Evolutionary conservation across 148 eudicot genomes (phyloP), one percentile per base, ranked within the genome.

Genomic region (Nyssa sinensis): DNA sequence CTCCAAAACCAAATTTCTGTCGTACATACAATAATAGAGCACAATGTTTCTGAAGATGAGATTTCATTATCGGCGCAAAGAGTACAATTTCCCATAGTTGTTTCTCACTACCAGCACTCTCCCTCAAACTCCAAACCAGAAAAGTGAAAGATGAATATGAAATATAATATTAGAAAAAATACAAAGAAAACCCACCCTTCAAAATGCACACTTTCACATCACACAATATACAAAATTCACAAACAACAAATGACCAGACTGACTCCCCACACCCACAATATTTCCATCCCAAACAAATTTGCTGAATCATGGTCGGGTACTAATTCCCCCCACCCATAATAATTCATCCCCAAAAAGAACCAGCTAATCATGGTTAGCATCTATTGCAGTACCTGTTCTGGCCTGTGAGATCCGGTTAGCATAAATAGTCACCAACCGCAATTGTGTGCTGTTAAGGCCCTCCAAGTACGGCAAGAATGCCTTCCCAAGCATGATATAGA

Each of bases 371-470:
- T 79, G 77, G 74, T 73, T 81, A 19, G 87, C 88, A 67, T 91
- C 95, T 27, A 95, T 83, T 16, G 97, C 77, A 44, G 90, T 62
- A 28, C 99, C 97, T 0, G 89, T 86, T 75, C 99, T 88, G 27
- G 99, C 99, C 81, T 90, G 93, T 63, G 99, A 95, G 80, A 95
- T 95, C 66, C 99, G 82, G 64, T 95, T 92, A 11, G 98, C 98
- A 69, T 95, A 95, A 39, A 95, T 92, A 0, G 98, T 95, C 71
- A 95, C 98, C 84, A 95, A 79, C 53, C 97, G 86, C 79, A 95
- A 79, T 67, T 95, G 98, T 21, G 98, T 95, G 74, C 94, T 89
- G 86, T 89, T 95, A 24, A 95, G 94, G 47, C 98, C 97, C 74
- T 92, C 97, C 85, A 95, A 78, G 74, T 92, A 82, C 6, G 98